A percentile compares a stretch with the other conserved stretches of the same genome.
phyloP scores from a whole-genome alignment of 352 stramenopile genomes.

The Globisporangium solare region DNA sequence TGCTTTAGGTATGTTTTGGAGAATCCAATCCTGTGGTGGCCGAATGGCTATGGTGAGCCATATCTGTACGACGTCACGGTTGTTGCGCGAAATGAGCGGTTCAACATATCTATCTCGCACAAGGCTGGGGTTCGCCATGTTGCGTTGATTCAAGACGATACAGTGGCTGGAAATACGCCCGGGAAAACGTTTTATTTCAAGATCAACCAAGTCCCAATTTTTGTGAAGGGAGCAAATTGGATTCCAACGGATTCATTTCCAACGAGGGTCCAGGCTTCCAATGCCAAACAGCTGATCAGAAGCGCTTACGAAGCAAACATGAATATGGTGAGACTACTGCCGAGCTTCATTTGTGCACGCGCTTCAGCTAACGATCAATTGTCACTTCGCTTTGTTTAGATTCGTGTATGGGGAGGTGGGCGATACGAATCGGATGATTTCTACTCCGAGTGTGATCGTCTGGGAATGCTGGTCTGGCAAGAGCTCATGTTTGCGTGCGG shows the following conservation, averaged over 20 bases:
- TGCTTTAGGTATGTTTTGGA: conserved; percentile 32
- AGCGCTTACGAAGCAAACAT: conserved; percentile 67
- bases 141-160: conserved; percentile 56
- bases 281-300: conserved; percentile 41
- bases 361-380: not conserved
- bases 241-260: conserved; percentile 77
- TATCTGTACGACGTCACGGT: conserved; percentile 61
- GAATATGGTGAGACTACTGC: conserved; percentile 61
- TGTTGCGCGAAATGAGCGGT: conserved; percentile 22
- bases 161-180: conserved; percentile 28
- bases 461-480: conserved; percentile 87
- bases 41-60: conserved; percentile 47
- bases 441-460: conserved; percentile 73
- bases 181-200: conserved; percentile 75
- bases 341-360: not conserved
- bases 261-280: conserved; percentile 36
- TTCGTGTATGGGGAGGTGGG: conserved; percentile 86
- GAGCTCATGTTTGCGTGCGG: conserved; percentile 90
- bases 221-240: conserved; percentile 79
- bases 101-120: conserved; percentile 34
- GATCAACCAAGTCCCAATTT: conserved; percentile 60
- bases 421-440: conserved; percentile 82
- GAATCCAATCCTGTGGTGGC: conserved; percentile 70
- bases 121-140: conserved; percentile 53
- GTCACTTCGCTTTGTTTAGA: conserved; percentile 15